Percentiles rank a stretch among this genome's conserved stretches.
Evolutionary conservation across 306 rosid species (phyloP).

Genomic region (Cyamopsis tetragonoloba): DNA sequence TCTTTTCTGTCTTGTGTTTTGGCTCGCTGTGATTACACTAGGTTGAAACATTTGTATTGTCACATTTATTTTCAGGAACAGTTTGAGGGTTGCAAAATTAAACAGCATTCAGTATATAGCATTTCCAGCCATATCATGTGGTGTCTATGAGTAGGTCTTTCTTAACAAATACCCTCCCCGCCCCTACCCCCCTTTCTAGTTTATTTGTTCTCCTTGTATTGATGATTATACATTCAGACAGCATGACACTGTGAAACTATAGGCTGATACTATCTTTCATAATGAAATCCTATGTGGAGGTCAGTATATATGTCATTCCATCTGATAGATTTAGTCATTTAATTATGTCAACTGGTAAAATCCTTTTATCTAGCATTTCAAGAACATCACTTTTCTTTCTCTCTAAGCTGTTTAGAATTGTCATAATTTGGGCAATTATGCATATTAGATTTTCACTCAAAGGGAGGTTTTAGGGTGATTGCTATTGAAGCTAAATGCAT

Average conservation of each 20-base stretch:
- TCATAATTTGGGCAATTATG: no score
- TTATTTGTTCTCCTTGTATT: not conserved
- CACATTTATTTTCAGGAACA: conserved; percentile 51
- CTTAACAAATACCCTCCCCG: not conserved
- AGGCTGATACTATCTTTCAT: not conserved
- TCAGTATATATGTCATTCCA: no score
- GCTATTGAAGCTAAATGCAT: no score
- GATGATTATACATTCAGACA: no score
- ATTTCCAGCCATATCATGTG: conserved; percentile 92
- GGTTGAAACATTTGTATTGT: conserved; percentile 16
- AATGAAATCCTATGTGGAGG: not conserved
- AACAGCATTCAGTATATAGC: conserved; percentile 67
- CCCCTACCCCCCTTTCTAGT: not conserved
- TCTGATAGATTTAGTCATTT: no score
- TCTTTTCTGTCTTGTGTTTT: not conserved
- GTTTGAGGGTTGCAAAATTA: conserved; percentile 71
- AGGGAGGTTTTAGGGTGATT: no score
- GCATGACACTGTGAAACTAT: not conserved
- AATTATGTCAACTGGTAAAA: no score
- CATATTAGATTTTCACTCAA: no score
- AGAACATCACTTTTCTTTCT: no score
- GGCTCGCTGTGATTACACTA: not conserved
- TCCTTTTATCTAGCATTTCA: no score
- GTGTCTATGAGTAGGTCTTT: conserved; percentile 67
- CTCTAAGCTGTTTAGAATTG: no score